Evolutionary conservation across 345 rosid species (phyloP), one percentile per base, ranked within the genome.

Genomic region (Syzygium aromaticum): DNA sequence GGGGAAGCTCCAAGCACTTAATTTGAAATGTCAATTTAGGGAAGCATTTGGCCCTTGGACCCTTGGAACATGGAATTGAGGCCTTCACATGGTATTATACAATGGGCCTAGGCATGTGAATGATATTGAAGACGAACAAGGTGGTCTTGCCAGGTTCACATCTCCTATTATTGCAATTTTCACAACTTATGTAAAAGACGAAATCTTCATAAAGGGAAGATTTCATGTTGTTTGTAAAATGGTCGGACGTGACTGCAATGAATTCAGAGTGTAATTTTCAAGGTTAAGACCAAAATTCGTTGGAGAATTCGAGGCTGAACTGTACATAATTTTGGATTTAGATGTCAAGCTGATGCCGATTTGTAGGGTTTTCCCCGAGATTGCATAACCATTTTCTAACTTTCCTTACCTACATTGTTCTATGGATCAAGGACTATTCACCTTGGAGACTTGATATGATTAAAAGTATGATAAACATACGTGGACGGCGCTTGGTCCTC

Each of bases 341-440:
- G 13, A 57, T 25, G 28, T 57, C 4, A 3, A 59, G 67, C 16
- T 0, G 17, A n/a, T 3, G 67, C 16, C 33, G 12, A 61, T 61
- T 6, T 27, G 28, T 27, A 3, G 3, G 28, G 33, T 61, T 61
- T 2, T 59, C 1, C 17, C 30, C 8, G 16, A 61, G 67, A 7
- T 61, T 61, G 11, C 30, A 0, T 3, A n/a, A 61, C 33, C 67
- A n/a, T 27, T 0, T 59, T 59, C 67, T 0, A 0, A 59, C 16
- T 57, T 57, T 11, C 13, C 63, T 57, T 57, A 25, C 2, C 6
- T 57, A 0, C 6, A 25, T 8, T 56, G 61, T 11, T 8, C 27
- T 22, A 56, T 56, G 11, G 5, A 56, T 56, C 63, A 57, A 0
- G 11, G 28, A 11, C 28, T 57, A 57, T 57, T 57, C 28, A 57